Conservation (phyloP, 2,329 filamentous ascomycete species). For the Talaromyces albobiverticillius region DNA sequence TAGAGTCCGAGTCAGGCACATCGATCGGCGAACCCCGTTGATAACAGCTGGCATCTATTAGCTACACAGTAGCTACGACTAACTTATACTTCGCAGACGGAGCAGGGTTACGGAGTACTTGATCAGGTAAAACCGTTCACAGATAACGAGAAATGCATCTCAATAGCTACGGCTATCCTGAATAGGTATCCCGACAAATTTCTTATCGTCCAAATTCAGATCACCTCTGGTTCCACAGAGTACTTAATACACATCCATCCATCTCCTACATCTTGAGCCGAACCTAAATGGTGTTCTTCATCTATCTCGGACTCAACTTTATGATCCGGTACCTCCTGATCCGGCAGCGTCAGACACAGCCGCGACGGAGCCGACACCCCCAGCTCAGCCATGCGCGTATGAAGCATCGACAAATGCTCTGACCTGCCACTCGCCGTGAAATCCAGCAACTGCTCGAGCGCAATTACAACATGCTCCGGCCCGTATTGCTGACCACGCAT, state of each 20-base stretch:
- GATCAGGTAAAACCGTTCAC: too few relatives aligned
- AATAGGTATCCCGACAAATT: neutral
- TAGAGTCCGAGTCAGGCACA: too few relatives aligned
- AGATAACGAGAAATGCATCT: neutral
- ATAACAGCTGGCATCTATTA: too few relatives aligned
- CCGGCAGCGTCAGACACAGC: neutral
- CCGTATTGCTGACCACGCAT: conserved; percentile 8
- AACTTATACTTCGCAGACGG: too few relatives aligned
- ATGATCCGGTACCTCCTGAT: neutral
- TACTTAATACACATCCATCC: neutral
- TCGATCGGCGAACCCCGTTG: too few relatives aligned
- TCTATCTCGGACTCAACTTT: neutral
- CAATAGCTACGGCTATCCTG: neutral
- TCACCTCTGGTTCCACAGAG: neutral
- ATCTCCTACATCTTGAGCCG: neutral
- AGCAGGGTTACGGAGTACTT: too few relatives aligned
- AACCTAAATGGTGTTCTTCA: neutral
- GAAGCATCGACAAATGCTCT: conserved; percentile 6
- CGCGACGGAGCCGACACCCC: neutral
- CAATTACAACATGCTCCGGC: conserved; percentile 6
- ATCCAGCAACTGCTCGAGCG: conserved; percentile 5
- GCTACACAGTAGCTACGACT: too few relatives aligned
- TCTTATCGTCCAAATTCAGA: neutral
- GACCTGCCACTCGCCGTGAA: conserved; percentile 1
- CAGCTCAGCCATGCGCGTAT: conserved; percentile 4